Percentiles rank a stretch among this genome's conserved stretches.
phyloP scores from a whole-genome alignment of 2,329 filamentous ascomycete species.

The Verticillium tricorpus region DNA sequence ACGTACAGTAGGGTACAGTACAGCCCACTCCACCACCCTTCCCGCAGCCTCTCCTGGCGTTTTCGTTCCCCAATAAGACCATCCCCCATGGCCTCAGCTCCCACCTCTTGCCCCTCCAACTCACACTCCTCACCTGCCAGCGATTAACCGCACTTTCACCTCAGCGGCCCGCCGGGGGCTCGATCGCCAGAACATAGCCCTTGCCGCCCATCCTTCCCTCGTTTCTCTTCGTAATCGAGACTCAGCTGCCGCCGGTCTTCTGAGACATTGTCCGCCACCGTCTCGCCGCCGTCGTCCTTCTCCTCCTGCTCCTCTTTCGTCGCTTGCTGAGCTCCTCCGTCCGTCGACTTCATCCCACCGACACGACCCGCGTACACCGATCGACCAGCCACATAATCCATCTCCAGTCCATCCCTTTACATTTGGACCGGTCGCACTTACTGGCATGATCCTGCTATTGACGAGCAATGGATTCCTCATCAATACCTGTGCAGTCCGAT shows the following conservation, averaged over 20 bases:
- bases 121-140: neutral
- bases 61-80: neutral
- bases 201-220: neutral
- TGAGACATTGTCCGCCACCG: neutral
- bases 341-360: neutral
- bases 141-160: neutral
- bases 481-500: slow-evolving; percentile 33
- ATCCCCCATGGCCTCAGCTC: neutral
- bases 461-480: slow-evolving; percentile 42
- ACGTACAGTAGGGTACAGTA: neutral
- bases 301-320: neutral
- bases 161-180: neutral
- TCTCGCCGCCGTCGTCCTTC: neutral
- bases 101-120: neutral
- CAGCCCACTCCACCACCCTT: neutral
- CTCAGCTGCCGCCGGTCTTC: neutral
- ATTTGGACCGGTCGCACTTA: neutral
- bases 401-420: neutral
- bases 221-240: neutral
- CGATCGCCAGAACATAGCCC: neutral
- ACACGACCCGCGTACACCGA: neutral
- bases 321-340: neutral
- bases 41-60: neutral
- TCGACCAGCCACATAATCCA: neutral
- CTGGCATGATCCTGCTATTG: slow-evolving; percentile 37